Evolutionary conservation across 2,329 filamentous ascomycete genomes (phyloP).

Genomic region (Pseudogymnoascus sp.): DNA sequence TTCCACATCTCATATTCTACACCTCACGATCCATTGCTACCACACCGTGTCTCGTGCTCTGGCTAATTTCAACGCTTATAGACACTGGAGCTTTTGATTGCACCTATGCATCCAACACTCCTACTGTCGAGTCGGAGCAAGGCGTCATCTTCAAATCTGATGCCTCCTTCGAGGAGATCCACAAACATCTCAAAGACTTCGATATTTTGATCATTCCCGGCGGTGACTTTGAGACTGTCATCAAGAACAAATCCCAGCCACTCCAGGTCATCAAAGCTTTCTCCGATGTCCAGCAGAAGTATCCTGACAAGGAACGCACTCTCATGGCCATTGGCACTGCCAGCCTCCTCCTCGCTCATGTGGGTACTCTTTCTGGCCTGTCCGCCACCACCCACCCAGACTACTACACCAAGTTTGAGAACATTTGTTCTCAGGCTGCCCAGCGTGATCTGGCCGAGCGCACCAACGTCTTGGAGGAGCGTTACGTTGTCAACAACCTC

Average conservation of each 20-base stretch:
- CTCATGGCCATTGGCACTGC: conserved; percentile 74
- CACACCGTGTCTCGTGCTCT: background rate
- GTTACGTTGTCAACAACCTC: conserved; percentile 86
- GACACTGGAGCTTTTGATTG: conserved; percentile 24
- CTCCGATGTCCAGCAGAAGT: conserved; percentile 69
- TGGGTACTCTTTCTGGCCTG: conserved; percentile 68
- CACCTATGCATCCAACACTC: conserved; percentile 35
- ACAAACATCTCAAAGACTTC: conserved; percentile 50
- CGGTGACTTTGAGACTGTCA: conserved; percentile 49
- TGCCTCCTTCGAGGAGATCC: conserved; percentile 66
- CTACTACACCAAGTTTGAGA: conserved; percentile 71
- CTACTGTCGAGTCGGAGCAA: conserved; percentile 46
- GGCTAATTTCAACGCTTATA: conserved; percentile 14
- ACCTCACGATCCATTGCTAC: background rate
- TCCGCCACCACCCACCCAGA: conserved; percentile 78
- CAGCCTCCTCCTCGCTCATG: conserved; percentile 65
- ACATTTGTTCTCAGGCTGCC: conserved; percentile 65
- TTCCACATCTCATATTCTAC: background rate
- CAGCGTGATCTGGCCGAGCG: conserved; percentile 63
- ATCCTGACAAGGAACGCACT: conserved; percentile 71
- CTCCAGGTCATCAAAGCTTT: conserved; percentile 66
- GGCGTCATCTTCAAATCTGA: conserved; percentile 65
- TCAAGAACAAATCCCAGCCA: conserved; percentile 61
- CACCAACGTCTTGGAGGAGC: conserved; percentile 73
- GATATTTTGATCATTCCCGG: conserved; percentile 73